Conservation (phyloP, 805 yeast species). For the Priceomyces haplophilus region DNA sequence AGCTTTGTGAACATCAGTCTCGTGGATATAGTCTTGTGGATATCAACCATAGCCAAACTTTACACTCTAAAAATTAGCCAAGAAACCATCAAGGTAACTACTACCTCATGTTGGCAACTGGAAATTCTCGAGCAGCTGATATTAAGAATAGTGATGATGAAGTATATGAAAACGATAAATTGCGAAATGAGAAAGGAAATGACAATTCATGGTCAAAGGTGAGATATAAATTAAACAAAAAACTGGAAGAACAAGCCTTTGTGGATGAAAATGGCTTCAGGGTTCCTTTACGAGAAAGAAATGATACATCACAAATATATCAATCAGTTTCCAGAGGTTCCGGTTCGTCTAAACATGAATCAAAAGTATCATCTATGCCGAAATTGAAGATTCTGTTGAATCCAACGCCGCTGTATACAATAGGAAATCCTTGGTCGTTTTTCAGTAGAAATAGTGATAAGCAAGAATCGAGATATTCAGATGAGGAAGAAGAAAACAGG, state of each 20-base stretch:
- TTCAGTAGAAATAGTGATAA: constrained; percentile 28
- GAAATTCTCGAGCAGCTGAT: not conserved
- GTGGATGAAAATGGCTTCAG: not conserved
- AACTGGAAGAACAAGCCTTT: not conserved
- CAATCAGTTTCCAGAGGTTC: constrained; percentile 9
- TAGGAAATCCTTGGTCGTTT: constrained; percentile 33
- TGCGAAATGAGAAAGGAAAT: not conserved
- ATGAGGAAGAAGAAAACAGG: constrained; percentile 27
- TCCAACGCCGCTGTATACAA: constrained; percentile 15
- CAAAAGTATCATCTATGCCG: not conserved
- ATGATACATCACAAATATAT: constrained; percentile 15
- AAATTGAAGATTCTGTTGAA: not conserved
- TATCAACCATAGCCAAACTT: not conserved
- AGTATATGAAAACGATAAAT: not conserved
- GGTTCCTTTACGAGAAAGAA: constrained; percentile 11
- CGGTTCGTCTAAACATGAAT: constrained; percentile 1
- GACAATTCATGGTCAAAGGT: not conserved
- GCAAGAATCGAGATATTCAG: constrained; percentile 29
- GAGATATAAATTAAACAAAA: not conserved
- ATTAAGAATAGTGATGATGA: not conserved
- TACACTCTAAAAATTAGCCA: not conserved
- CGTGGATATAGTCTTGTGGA: no score
- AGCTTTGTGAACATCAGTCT: no score
- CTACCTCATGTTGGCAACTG: not conserved
- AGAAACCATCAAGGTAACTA: not conserved